Evolutionary conservation across 208 protist species (phyloP).

Genomic region (Leishmania martiniquensis): DNA sequence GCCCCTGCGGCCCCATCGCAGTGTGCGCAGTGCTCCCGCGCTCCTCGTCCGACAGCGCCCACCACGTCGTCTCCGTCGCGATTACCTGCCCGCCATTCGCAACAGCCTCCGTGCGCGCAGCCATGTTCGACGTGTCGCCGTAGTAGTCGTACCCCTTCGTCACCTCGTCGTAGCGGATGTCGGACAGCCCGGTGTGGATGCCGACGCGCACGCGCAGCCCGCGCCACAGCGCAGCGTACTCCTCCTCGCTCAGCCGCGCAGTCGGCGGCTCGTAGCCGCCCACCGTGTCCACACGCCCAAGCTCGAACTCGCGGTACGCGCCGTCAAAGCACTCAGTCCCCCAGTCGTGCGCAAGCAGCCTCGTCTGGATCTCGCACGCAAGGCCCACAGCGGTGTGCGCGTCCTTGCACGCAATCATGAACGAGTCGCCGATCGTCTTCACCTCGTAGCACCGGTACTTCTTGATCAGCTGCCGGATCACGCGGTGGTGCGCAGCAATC

Average conservation of each 20-base stretch:
- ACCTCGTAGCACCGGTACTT: slow-evolving; percentile 45
- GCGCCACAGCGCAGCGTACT: slow-evolving; percentile 41
- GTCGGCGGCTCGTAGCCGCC: slow-evolving; percentile 30
- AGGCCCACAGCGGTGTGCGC: slow-evolving; percentile 44
- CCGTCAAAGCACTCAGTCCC: slow-evolving; percentile 42
- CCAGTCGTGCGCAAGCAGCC: slow-evolving; percentile 64
- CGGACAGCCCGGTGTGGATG: slow-evolving; percentile 64
- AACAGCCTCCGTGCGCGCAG: slow-evolving; percentile 76
- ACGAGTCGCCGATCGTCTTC: slow-evolving; percentile 44
- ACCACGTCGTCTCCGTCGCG: slow-evolving; percentile 46
- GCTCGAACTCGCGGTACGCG: slow-evolving; percentile 54
- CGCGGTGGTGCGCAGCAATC: slow-evolving; percentile 64
- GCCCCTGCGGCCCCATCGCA: slow-evolving; percentile 36
- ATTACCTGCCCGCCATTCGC: slow-evolving; percentile 82
- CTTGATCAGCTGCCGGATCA: slow-evolving; percentile 66
- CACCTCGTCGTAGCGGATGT: slow-evolving; percentile 61
- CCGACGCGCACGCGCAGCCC: slow-evolving; percentile 62
- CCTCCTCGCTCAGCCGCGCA: slow-evolving; percentile 35
- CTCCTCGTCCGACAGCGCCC: slow-evolving; percentile 36
- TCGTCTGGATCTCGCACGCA: slow-evolving; percentile 51
- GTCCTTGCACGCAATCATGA: slow-evolving; percentile 64
- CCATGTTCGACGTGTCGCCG: slow-evolving; percentile 62
- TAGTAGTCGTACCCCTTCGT: slow-evolving; percentile 58
- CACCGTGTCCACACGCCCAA: slow-evolving; percentile 21
- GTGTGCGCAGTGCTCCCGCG: slow-evolving; percentile 28